Percentiles rank a stretch among this genome's conserved stretches.
These are phyloP conservation scores for Leishmania guyanensis DNA, from an alignment of 208 protist species.

Conservation along the genomic window DNA sequence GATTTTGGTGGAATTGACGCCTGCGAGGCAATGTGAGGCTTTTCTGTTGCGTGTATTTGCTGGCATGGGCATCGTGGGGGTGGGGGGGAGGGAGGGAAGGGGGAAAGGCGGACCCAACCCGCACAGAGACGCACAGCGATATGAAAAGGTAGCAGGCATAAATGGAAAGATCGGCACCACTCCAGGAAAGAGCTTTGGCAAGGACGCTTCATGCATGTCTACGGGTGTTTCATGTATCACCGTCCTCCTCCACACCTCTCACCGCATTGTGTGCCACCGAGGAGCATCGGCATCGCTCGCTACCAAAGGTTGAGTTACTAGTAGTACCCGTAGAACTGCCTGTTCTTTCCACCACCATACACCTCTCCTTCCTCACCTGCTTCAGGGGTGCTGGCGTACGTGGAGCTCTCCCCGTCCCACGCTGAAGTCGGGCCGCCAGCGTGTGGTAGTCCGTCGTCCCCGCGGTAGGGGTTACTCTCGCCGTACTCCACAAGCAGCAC, in stretches of 20 bases:
- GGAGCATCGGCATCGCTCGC: background rate
- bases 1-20: background rate
- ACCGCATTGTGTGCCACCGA: background rate
- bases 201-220: background rate
- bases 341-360: slow-evolving; percentile 57
- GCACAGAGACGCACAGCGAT: background rate
- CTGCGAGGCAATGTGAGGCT: background rate
- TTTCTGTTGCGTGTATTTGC: background rate
- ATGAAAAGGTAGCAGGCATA: background rate
- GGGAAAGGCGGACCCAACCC: background rate
- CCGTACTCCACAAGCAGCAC: slow-evolving; percentile 65
- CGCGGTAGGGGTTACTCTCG: slow-evolving; percentile 68
- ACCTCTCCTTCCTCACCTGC: slow-evolving; percentile 32
- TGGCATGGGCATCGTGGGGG: background rate
- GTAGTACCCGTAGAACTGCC: slow-evolving; percentile 58
- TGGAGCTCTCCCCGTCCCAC: slow-evolving; percentile 30
- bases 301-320: background rate
- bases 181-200: background rate
- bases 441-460: slow-evolving; percentile 48
- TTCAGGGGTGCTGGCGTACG: slow-evolving; percentile 36
- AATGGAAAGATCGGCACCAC: no score
- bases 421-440: slow-evolving; percentile 9
- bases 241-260: background rate
- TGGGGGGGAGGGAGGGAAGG: background rate
- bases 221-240: background rate